Evolutionary conservation across 2,329 filamentous ascomycete species (phyloP).

Genomic region (Penicillium sp.): DNA sequence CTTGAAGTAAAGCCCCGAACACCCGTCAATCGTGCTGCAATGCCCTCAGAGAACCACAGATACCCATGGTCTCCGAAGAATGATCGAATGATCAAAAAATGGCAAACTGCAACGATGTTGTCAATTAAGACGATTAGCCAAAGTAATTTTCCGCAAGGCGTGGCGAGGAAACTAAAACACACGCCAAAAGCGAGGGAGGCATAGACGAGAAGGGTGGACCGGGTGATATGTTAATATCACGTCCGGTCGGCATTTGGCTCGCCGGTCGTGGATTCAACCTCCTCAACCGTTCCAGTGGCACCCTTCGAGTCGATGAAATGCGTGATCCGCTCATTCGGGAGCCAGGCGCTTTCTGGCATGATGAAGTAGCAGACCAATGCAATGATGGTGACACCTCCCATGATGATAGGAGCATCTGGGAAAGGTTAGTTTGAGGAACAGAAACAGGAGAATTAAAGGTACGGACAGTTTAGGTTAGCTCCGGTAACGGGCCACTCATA

Average conservation of each 20-base stretch:
- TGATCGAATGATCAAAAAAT: not conserved
- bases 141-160: not conserved
- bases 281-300: conserved; percentile 28
- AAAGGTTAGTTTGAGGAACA: not conserved
- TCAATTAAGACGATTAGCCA: not conserved
- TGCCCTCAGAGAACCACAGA: conserved; percentile 8
- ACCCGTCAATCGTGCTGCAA: conserved; percentile 24
- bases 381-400: conserved; percentile 51
- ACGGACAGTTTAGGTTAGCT: conserved; percentile 46
- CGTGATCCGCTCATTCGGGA: conserved; percentile 47
- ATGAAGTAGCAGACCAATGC: conserved; percentile 51
- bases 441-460: not conserved
- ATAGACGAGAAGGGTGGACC: not conserved
- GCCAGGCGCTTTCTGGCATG: conserved; percentile 50
- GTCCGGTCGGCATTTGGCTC: conserved; percentile 2
- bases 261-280: conserved; percentile 13
- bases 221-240: not conserved
- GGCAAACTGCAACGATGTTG: not conserved
- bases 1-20: conserved; percentile 20
- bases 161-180: not conserved
- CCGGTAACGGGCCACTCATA: conserved; percentile 49
- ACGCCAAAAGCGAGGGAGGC: not conserved
- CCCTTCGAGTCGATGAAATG: conserved; percentile 45
- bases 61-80: conserved; percentile 6
- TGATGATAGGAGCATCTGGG: conserved; percentile 52